Conservation (phyloP, 2,329 filamentous ascomycete genomes). For the Cladophialophora chaetospira region DNA sequence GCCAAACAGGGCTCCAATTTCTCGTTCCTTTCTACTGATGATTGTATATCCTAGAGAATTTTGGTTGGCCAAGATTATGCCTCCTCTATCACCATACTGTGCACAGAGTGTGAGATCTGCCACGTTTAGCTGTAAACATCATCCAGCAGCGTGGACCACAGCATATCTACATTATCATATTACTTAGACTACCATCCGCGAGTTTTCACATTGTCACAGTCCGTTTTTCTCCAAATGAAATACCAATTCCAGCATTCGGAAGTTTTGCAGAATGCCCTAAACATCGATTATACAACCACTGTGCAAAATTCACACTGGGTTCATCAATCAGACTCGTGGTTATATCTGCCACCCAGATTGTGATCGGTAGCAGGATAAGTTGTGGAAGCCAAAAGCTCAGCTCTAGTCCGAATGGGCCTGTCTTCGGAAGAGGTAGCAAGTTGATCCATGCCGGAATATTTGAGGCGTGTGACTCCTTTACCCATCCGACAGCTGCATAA, state of each 20-base stretch:
- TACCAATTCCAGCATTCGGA: neutral
- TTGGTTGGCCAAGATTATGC: too few species aligned
- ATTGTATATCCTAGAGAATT: too few species aligned
- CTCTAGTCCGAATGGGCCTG: slow-evolving; percentile 63
- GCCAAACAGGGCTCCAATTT: too few species aligned
- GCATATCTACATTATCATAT: too few species aligned
- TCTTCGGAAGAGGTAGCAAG: slow-evolving; percentile 55
- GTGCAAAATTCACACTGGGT: slow-evolving; percentile 60
- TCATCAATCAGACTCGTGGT: slow-evolving; percentile 61
- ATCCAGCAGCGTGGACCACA: too few species aligned
- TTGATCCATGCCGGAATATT: slow-evolving; percentile 61
- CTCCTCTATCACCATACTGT: too few species aligned
- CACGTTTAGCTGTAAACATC: too few species aligned
- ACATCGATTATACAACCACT: slow-evolving; percentile 57
- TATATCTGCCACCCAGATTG: slow-evolving; percentile 60
- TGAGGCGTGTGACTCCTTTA: slow-evolving; percentile 51
- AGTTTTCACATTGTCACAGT: too few species aligned
- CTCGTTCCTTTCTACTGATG: too few species aligned
- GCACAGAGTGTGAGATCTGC: too few species aligned
- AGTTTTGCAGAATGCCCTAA: slow-evolving; percentile 34
- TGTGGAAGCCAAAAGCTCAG: slow-evolving; percentile 62
- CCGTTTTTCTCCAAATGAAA: neutral
- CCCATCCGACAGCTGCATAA: slow-evolving; percentile 63
- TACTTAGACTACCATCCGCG: too few species aligned
- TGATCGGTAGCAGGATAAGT: slow-evolving; percentile 61